Evolutionary conservation across 2,329 filamentous ascomycete species (phyloP), one percentile per base, ranked within the genome.

Genomic region (Hypoxylon sp.): DNA sequence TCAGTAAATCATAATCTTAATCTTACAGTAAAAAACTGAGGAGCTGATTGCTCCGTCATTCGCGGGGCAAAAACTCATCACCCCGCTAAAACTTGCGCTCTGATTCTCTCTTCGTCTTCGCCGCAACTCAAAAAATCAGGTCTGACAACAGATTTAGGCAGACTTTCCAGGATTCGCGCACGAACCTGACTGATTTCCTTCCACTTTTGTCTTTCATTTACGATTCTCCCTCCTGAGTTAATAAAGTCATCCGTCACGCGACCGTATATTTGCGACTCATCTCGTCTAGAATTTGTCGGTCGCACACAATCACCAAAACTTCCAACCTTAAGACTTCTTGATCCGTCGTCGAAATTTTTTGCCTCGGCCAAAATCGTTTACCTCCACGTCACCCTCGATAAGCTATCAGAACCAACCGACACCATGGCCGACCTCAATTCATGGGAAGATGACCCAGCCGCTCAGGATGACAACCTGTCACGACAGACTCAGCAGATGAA

Each of bases 351-450:
- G 26, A 39, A 50, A 50, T 65, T 55, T 42, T 11, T 22, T 48
- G 22, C 22, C 3, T 48, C 48, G 6, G 26, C 9, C n/a, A 50
- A n/a, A 50, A 46, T 37, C 13, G 22, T 9, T 19, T 51, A 31
- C 42, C 22, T 37, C 29, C 29, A 58, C 37, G 24, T 29, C 26
- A 14, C 13, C 13, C 19, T 6, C 50, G 33, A 52, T 37, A 47
- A 39, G 2, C 1, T 35, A 39, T 26, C 26, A 74, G 74, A 70
- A 48, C 22, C 67, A 42, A 70, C 59, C 61, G 63, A 44, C 78
- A 86, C 62, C 78, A 97, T 97, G 94, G 92, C 94, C 76, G 90
- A 94, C 81, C 92, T 94, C 77, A 94, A 97, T 81, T 97, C 94
- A 70, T 98, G 96, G 93, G 94, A 98, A 83, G 94, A 97, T 78